Base-by-base conservation (phyloP, 345 rosid species). In the Salix dunnii region DNA sequence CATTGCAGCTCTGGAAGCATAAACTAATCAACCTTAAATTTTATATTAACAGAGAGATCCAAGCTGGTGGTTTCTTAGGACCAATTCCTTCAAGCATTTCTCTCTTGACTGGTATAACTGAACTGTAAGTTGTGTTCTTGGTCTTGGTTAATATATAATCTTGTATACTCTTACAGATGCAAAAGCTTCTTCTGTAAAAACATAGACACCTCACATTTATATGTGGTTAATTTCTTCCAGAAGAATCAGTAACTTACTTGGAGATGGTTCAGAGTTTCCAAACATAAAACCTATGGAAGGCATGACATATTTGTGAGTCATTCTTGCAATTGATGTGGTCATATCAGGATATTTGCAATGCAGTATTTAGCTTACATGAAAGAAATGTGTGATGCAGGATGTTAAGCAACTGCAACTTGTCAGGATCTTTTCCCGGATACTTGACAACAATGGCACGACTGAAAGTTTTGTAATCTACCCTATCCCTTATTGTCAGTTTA, bases 31-130 rank as follows among this genome's bases (percentile, higher is more conserved):
- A 40, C 12, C 21, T 31, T 21, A 33, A 74, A 55, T 35, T 21
- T 25, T 13, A 46, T 7, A 25, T 72, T 14, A 20, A 64, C 76
- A 77, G 76, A 42, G 74, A 70, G 76, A 35, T 77, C 28, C 58
- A 77, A 72, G 72, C n/a, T 2, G 72, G 72, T 64, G 76, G 80
- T 71, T 58, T 77, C 48, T 20, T 27, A 63, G 80, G 80, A 49
- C 80, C 80, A 1, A 77, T 77, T 72, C 80, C 80, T 40, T 38
- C 66, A 2, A 28, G 5, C 53, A 71, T 77, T 10, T 46, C 76
- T 33, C 8, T 20, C n/a, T 71, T 77, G 72, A 65, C 12, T 20
- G 25, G 9, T 35, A 66, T 78, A 72, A 49, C 46, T 12, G 76
- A 72, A 0, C 70, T 78, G 80, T 78, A 28, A 78, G 76, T 55